These are phyloP conservation scores for Scedosporium boydii DNA, from an alignment of 2,329 filamentous ascomycete genomes.

Conservation along the genomic window DNA sequence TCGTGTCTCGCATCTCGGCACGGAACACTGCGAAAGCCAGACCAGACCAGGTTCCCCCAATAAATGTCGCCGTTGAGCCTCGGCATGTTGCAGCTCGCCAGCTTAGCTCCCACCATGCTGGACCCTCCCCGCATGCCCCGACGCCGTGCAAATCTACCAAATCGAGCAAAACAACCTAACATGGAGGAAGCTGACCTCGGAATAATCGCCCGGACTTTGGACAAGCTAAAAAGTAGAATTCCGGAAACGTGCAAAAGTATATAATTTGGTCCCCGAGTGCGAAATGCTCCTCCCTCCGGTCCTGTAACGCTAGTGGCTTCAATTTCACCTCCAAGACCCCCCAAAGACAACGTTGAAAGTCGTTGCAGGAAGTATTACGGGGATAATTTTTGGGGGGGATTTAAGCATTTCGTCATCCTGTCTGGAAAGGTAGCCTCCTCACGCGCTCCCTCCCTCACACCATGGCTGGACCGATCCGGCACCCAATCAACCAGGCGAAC, in stretches of 20 bases:
- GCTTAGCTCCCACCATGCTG: neutral
- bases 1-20: neutral
- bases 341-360: no score
- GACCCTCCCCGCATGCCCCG: neutral
- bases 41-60: neutral
- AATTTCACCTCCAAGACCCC: no score
- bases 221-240: neutral
- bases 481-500: constrained; percentile 75
- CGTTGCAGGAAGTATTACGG: no score
- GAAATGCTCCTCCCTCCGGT: neutral
- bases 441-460: constrained; percentile 2
- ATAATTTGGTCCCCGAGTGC: neutral
- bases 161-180: neutral
- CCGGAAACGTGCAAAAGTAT: neutral
- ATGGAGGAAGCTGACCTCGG: neutral
- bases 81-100: neutral
- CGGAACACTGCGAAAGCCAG: neutral
- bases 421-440: no score
- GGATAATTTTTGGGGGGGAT: no score
- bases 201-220: neutral
- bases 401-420: neutral
- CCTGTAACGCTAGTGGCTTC: neutral
- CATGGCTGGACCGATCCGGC: constrained; percentile 82
- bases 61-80: neutral
- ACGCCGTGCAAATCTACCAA: neutral